phyloP scores from a whole-genome alignment of 2,329 filamentous ascomycete species.

The Phyllosticta citrichinensis region DNA sequence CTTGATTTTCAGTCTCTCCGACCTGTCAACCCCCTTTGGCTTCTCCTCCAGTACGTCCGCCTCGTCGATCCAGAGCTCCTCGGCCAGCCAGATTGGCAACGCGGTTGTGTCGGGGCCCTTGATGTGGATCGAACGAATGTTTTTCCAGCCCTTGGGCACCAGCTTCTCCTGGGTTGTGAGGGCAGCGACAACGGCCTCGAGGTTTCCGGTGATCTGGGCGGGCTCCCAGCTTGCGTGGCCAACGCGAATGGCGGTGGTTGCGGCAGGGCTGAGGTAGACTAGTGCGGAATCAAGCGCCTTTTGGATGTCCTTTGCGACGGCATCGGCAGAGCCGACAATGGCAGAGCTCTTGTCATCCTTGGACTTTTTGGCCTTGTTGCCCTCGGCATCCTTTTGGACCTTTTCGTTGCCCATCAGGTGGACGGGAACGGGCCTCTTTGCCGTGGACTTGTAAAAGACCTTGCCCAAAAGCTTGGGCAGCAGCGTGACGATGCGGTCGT shows the following conservation, averaged over 20 bases:
- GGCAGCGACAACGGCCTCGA: slow-evolving; percentile 52
- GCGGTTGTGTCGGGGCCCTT: slow-evolving; percentile 84
- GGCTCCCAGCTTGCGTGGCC: slow-evolving; percentile 65
- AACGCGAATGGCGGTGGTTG: slow-evolving; percentile 71
- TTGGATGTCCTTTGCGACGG: slow-evolving; percentile 72
- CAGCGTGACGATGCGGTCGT: slow-evolving; percentile 67
- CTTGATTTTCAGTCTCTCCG: slow-evolving; percentile 9
- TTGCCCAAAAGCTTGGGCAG: slow-evolving; percentile 77
- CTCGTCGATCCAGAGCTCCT: slow-evolving; percentile 80
- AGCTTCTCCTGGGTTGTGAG: slow-evolving; percentile 59
- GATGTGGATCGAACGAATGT: slow-evolving; percentile 74
- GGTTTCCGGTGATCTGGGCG: slow-evolving; percentile 70
- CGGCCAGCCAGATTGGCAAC: slow-evolving; percentile 87
- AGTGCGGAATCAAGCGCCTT: slow-evolving; percentile 67
- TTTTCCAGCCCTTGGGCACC: slow-evolving; percentile 78
- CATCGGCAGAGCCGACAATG: slow-evolving; percentile 46
- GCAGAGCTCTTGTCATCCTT: slow-evolving; percentile 24
- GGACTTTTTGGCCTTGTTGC: slow-evolving; percentile 27
- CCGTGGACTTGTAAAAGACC: slow-evolving; percentile 76
- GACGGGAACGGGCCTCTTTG: slow-evolving; percentile 81
- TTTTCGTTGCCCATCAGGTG: slow-evolving; percentile 56
- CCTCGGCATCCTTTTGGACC: slow-evolving; percentile 47
- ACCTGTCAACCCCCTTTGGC: slow-evolving; percentile 22
- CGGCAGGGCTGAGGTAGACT: slow-evolving; percentile 67
- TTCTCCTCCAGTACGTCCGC: slow-evolving; percentile 56